A percentile compares a stretch with the other conserved stretches of the same genome.
Evolutionary conservation across 2,329 filamentous ascomycete genomes (phyloP).

Genomic region (Alternaria tenuissima): DNA sequence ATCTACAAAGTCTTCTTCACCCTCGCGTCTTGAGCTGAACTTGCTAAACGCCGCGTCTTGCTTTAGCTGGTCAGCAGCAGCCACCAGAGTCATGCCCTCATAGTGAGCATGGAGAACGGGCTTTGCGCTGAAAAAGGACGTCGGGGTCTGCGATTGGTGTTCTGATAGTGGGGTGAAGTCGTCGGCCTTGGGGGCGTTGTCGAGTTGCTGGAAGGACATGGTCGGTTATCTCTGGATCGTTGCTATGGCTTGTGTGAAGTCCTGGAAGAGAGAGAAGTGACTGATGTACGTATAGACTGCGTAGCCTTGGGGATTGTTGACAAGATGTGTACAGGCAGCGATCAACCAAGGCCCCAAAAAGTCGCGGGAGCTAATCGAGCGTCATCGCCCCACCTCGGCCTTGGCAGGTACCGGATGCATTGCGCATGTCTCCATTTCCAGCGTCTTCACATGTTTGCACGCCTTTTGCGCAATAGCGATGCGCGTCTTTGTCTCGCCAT

Average conservation of each 20-base stretch:
- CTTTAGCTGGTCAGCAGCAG: slow-evolving; percentile 64
- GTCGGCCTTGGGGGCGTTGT: slow-evolving; percentile 62
- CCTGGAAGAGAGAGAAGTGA: not conserved
- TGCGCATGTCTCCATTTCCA: not conserved
- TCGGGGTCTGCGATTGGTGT: slow-evolving; percentile 76
- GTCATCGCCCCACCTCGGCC: slow-evolving; percentile 22
- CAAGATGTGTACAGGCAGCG: slow-evolving; percentile 4
- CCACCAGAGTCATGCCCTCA: slow-evolving; percentile 64
- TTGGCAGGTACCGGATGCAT: slow-evolving; percentile 21
- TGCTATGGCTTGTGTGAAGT: not conserved
- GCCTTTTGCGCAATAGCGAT: not conserved
- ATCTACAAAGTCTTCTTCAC: slow-evolving; percentile 43
- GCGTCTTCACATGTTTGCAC: not conserved
- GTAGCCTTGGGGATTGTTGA: not conserved
- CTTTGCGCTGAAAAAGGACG: slow-evolving; percentile 74
- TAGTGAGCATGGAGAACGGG: slow-evolving; percentile 74
- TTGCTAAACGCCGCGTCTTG: slow-evolving; percentile 56
- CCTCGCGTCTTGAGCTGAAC: slow-evolving; percentile 50
- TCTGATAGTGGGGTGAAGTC: slow-evolving; percentile 72
- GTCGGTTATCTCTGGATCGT: not conserved
- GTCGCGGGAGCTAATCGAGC: slow-evolving; percentile 25
- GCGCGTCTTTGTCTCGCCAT: not conserved
- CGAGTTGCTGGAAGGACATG: slow-evolving; percentile 61
- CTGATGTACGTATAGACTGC: not conserved
- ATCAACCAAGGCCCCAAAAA: slow-evolving; percentile 25